Percentiles rank a stretch among this genome's conserved stretches.
These are phyloP conservation scores for Luzula sylvatica DNA, from an alignment of 176 grass and related monocot species.

Conservation along the genomic window DNA sequence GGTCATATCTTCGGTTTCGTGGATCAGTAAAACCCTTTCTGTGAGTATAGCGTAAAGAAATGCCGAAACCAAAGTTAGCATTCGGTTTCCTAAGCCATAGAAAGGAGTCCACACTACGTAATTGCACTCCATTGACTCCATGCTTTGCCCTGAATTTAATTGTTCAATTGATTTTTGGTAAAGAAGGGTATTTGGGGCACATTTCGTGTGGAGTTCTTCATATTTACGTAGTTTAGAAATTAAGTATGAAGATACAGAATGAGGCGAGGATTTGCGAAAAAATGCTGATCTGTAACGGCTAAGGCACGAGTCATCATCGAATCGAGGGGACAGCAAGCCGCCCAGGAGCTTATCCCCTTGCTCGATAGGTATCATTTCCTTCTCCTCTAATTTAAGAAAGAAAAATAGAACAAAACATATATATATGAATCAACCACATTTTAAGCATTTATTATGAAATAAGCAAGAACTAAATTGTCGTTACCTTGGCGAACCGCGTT, in stretches of 20 bases:
- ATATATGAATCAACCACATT: background rate
- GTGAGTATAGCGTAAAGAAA: slow-evolving; percentile 68
- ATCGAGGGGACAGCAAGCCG: slow-evolving; percentile 37
- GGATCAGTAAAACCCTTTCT: slow-evolving; percentile 34
- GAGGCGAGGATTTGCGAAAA: slow-evolving; percentile 25
- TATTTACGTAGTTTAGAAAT: slow-evolving; percentile 42
- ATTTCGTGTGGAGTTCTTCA: slow-evolving; percentile 53
- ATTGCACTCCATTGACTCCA: slow-evolving; percentile 39
- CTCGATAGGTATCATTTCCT: background rate
- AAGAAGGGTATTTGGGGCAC: slow-evolving; percentile 30
- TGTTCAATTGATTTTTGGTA: slow-evolving; percentile 43
- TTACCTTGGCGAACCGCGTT: slow-evolving; percentile 21
- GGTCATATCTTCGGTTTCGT: slow-evolving; percentile 31
- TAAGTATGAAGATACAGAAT: slow-evolving; percentile 48
- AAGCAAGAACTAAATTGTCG: background rate
- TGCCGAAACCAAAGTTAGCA: slow-evolving; percentile 44
- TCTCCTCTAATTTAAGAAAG: slow-evolving; percentile 1
- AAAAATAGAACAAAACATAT: background rate
- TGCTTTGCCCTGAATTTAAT: slow-evolving; percentile 27
- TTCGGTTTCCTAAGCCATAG: slow-evolving; percentile 37
- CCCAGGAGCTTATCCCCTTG: slow-evolving; percentile 36
- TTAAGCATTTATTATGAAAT: background rate
- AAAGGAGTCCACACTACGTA: slow-evolving; percentile 51
- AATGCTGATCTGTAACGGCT: slow-evolving; percentile 33
- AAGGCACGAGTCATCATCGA: slow-evolving; percentile 25